Evolutionary conservation across 805 yeast species (phyloP).

Genomic region (Vanderwaltozyma polyspora): DNA sequence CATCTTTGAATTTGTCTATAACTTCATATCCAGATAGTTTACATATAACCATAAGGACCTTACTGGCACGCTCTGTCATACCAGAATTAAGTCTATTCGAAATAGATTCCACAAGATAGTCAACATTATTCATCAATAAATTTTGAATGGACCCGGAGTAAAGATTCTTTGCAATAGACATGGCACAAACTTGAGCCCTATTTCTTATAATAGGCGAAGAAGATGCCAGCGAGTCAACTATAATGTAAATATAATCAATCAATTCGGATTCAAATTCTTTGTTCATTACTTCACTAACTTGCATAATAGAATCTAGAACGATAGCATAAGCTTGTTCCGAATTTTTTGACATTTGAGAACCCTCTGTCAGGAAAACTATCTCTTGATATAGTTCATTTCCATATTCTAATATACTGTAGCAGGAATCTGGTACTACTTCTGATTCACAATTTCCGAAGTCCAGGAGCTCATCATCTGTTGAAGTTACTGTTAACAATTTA

Average conservation of each 20-base stretch:
- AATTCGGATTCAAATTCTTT: slow-evolving; percentile 42
- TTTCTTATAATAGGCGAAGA: slow-evolving; percentile 33
- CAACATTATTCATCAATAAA: slow-evolving; percentile 57
- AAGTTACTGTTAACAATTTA: no score
- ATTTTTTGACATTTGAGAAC: slow-evolving; percentile 7
- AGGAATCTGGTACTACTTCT: slow-evolving; percentile 9
- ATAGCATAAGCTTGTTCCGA: slow-evolving; percentile 17
- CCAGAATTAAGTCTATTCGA: slow-evolving; percentile 60
- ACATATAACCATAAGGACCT: slow-evolving; percentile 57
- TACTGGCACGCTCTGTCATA: slow-evolving; percentile 61
- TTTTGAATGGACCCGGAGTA: slow-evolving; percentile 46
- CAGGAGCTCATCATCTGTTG: no score
- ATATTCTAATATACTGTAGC: slow-evolving; percentile 27
- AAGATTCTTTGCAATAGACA: slow-evolving; percentile 38
- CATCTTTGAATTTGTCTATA: slow-evolving; percentile 57
- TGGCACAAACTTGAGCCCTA: slow-evolving; percentile 43
- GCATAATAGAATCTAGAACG: slow-evolving; percentile 12
- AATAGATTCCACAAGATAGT: slow-evolving; percentile 72
- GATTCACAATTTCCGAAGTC: neutral
- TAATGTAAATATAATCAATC: slow-evolving; percentile 60
- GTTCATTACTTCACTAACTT: slow-evolving; percentile 13
- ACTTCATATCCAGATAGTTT: slow-evolving; percentile 59
- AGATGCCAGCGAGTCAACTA: slow-evolving; percentile 63
- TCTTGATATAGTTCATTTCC: slow-evolving; percentile 35
- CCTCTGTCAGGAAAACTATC: slow-evolving; percentile 13